A percentile compares a stretch with the other conserved stretches of the same genome.
Conservation (phyloP, 2,329 filamentous ascomycete genomes). For the Scytalidium lignicola region DNA sequence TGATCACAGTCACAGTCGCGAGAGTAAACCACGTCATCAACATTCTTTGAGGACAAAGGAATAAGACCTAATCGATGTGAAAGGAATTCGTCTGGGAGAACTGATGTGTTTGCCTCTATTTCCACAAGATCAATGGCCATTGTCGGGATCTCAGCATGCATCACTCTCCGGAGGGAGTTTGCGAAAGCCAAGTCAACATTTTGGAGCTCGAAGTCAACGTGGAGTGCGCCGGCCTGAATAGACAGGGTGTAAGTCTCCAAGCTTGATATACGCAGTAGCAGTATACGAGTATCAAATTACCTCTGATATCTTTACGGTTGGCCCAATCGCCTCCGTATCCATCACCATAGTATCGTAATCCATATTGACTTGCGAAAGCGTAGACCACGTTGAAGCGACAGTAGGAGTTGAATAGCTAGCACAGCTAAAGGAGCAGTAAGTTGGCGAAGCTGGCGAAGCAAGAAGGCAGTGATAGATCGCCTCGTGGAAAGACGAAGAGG, state of each 20-base stretch:
- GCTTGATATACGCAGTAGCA: neutral
- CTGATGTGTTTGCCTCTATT: conserved; percentile 89
- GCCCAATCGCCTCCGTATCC: conserved; percentile 39
- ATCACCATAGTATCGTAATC: conserved; percentile 41
- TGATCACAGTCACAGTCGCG: conserved; percentile 96
- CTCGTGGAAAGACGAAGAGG: neutral
- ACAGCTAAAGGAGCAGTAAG: neutral
- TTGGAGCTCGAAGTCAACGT: conserved; percentile 87
- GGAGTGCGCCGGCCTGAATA: conserved; percentile 67
- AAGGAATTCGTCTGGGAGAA: conserved; percentile 93
- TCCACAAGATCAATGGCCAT: conserved; percentile 94
- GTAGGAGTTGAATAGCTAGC: neutral
- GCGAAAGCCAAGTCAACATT: conserved; percentile 88
- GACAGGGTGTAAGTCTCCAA: conserved; percentile 16
- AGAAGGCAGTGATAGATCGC: neutral
- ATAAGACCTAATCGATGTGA: conserved; percentile 87
- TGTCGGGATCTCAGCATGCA: conserved; percentile 90
- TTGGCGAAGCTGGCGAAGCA: neutral
- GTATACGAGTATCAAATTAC: conserved; percentile 21
- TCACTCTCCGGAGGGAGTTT: conserved; percentile 84
- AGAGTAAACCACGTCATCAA: conserved; percentile 78
- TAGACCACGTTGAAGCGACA: neutral
- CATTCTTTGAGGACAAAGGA: conserved; percentile 78
- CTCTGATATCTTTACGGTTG: conserved; percentile 41
- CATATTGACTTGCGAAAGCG: conserved; percentile 30